A percentile compares a stretch with the other conserved stretches of the same genome.
These are phyloP conservation scores for Kurtzmaniella quercitrusa DNA, from an alignment of 1,139 yeast genomes.

Conservation along the genomic window DNA sequence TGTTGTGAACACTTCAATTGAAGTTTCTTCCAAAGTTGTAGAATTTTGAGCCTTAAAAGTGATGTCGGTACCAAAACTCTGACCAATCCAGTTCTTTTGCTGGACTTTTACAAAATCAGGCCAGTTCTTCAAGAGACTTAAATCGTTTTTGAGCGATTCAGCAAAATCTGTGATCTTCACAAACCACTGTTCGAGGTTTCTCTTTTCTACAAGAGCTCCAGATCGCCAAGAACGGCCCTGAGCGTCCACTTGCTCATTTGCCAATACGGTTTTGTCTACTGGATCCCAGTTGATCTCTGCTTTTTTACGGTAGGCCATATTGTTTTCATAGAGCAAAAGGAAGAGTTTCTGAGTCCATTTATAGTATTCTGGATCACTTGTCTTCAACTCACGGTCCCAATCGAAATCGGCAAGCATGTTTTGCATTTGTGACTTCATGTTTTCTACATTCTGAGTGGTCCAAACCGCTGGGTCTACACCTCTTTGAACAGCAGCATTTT, in stretches of 20 bases:
- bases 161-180: conserved; percentile 84
- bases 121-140: conserved; percentile 64
- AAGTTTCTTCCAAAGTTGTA: conserved; percentile 9
- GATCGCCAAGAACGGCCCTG: conserved; percentile 95
- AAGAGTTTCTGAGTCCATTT: conserved; percentile 90
- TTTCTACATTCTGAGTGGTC: conserved; percentile 72
- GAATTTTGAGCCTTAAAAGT: conserved; percentile 28
- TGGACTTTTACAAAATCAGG: conserved; percentile 82
- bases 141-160: conserved; percentile 56
- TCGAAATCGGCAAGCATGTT: conserved; percentile 83
- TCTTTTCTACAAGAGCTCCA: conserved; percentile 88
- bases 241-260: conserved; percentile 93
- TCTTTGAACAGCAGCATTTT: conserved; percentile 92
- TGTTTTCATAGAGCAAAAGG: conserved; percentile 63
- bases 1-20: conserved; percentile 68
- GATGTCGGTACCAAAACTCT: conserved; percentile 75
- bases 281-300: conserved; percentile 99
- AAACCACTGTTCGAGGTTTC: conserved; percentile 84
- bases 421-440: conserved; percentile 81
- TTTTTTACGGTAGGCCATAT: conserved; percentile 77
- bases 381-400: conserved; percentile 89
- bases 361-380: conserved; percentile 85
- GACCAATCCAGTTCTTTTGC: conserved; percentile 95
- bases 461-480: conserved; percentile 74
- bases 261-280: conserved; percentile 85